Base-by-base conservation (phyloP, 2,329 filamentous ascomycete genomes). In the Akanthomyces dipterigenus region DNA sequence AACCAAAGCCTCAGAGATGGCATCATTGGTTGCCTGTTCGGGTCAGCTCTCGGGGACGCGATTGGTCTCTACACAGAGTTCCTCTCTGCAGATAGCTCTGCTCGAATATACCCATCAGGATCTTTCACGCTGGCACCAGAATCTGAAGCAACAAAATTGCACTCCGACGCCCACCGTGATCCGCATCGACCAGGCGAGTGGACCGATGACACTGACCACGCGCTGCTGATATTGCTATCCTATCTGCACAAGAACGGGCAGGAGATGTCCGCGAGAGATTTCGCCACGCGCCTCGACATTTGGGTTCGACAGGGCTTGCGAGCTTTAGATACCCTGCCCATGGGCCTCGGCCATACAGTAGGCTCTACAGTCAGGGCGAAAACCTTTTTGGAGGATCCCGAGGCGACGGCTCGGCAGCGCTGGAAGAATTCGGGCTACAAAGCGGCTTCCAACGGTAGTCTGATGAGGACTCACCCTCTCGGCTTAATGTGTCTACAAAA, bases 151-250 rank as follows among this genome's bases (percentile, higher is more conserved):
- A 81, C 79, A 1, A 72, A 75, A 0, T 76, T 77, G 63, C 70
- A 74, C 20, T 68, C 72, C n/a, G 80, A 82, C 64, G 65, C 69
- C 5, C 80, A 82, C 64, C 72, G 79, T 54, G 72, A 73, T 56
- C 75, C 76, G 31, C 76, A 78, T 40, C 66, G 68, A 3, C 66
- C 71, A 0, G 74, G 76, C 26, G 75, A 77, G 45, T 83, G 80
- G 80, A 84, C 80, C 0, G 80, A 84, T 63, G 81, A 83, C 67
- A 83, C 81, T 0, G 81, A 83, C 64, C 80, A 83, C 67, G 76
- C 80, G 3, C 71, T 82, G 22, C 68, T 82, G 1, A 76, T 78
- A 59, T 66, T 83, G 2, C 73, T 83, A 2, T 79, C 76, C 5
- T 83, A 75, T 40, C 67, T 81, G 26, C 75, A 80, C 54, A 72